phyloP scores from a whole-genome alignment of 2,329 filamentous ascomycete genomes.

The Claviceps pazoutovae region DNA sequence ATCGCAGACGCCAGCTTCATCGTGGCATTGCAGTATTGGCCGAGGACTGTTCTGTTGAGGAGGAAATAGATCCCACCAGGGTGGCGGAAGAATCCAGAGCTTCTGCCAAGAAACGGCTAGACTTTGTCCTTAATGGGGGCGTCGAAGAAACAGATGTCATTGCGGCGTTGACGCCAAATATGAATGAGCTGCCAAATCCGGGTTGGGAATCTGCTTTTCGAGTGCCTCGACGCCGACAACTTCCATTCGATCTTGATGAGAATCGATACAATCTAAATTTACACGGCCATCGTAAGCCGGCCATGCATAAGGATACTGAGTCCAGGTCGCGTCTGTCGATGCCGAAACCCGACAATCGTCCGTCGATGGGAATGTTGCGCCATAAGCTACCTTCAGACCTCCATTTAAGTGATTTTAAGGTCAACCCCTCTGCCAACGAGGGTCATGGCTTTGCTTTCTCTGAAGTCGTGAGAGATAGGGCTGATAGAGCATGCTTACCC shows the following conservation, averaged over 20 bases:
- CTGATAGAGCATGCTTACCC: conserved; percentile 54
- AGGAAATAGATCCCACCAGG: neutral
- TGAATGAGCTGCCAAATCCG: neutral
- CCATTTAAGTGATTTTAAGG: conserved; percentile 60
- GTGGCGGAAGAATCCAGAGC: neutral
- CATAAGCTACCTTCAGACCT: conserved; percentile 43
- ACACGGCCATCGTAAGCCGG: neutral
- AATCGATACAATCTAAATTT: conserved; percentile 7
- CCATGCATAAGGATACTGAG: neutral
- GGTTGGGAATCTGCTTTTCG: conserved; percentile 8
- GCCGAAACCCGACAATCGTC: neutral
- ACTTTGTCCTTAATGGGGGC: conserved; percentile 19
- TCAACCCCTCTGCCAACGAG: conserved; percentile 61
- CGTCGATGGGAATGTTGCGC: conserved; percentile 31
- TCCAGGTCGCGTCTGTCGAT: neutral
- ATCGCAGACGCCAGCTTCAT: neutral
- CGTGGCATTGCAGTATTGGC: conserved; percentile 18
- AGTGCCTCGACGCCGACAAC: conserved; percentile 26
- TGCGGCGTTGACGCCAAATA: neutral
- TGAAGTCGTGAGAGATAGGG: conserved; percentile 58
- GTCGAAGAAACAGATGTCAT: neutral
- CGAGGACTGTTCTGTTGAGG: conserved; percentile 30
- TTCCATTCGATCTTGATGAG: conserved; percentile 24
- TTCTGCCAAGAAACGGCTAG: conserved; percentile 17
- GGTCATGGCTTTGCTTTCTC: conserved; percentile 59